Evolutionary conservation across 2,329 filamentous ascomycete species (phyloP).

Genomic region (Aspergillus sp.): DNA sequence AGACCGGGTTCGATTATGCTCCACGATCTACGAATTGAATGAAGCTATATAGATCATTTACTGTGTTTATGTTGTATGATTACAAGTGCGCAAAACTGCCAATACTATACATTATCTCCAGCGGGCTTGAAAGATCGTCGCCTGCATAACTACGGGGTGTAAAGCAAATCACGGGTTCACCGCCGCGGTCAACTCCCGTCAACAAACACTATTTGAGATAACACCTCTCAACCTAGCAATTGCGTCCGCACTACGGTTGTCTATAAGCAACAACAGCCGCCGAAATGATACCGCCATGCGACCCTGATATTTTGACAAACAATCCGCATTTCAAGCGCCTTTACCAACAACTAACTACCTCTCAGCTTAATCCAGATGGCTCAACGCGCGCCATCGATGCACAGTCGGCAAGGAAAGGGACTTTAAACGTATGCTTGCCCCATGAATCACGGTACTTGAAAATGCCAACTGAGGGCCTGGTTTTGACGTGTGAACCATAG

Average conservation of each 20-base stretch:
- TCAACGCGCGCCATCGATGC: constrained; percentile 36
- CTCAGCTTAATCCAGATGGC: constrained; percentile 41
- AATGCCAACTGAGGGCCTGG: not conserved
- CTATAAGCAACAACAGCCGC: not conserved
- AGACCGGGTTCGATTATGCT: not conserved
- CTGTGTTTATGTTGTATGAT: not conserved
- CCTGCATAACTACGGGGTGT: not conserved
- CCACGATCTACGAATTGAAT: not conserved
- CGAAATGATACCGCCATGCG: constrained; percentile 44
- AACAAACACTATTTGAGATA: not conserved
- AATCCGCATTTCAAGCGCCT: constrained; percentile 46
- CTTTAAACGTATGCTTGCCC: constrained; percentile 32
- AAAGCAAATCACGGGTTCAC: not conserved
- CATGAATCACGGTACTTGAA: not conserved
- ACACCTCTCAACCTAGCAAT: not conserved
- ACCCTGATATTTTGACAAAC: constrained; percentile 37
- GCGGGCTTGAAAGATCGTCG: not conserved
- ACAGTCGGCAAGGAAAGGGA: constrained; percentile 30
- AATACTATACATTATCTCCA: no score
- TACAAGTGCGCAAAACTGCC: not conserved
- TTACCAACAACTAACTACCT: constrained; percentile 40
- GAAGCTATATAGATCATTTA: not conserved
- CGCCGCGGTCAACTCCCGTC: not conserved
- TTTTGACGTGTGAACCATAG: constrained; percentile 20
- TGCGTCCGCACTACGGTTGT: not conserved